phyloP scores from a whole-genome alignment of 306 rosid species.

The Neltuma alba region DNA sequence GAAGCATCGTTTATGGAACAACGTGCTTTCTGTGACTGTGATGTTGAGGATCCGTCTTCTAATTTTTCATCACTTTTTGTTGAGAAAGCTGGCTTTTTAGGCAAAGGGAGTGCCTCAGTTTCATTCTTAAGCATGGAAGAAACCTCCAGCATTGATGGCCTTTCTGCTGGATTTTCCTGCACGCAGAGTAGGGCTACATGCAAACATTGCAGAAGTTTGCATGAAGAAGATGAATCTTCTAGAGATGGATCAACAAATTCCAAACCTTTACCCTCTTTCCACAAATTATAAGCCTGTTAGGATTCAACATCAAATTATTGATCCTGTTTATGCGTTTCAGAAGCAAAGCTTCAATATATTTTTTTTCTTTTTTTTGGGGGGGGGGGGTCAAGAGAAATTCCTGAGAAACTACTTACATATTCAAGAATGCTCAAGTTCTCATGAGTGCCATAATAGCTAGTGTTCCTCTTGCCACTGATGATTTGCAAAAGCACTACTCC shows the following conservation, averaged over 20 bases:
- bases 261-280: constrained; percentile 39
- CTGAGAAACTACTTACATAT: constrained; percentile 32
- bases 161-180: constrained; percentile 47
- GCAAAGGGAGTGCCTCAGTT: constrained; percentile 27
- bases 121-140: constrained; percentile 48
- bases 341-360: background rate
- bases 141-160: constrained; percentile 56
- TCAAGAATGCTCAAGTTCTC: constrained; percentile 28
- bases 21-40: background rate
- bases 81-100: constrained; percentile 48
- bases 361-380: no score
- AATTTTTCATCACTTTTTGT: background rate
- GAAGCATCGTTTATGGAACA: background rate
- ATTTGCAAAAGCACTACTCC: constrained; percentile 46
- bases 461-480: constrained; percentile 39
- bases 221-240: constrained; percentile 43
- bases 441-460: background rate
- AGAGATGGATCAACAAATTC: constrained; percentile 48
- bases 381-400: background rate
- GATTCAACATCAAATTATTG: background rate
- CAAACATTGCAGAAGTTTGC: constrained; percentile 44
- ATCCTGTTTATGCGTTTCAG: background rate
- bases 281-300: constrained; percentile 21
- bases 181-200: constrained; percentile 53
- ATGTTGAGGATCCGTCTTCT: background rate